Base-by-base conservation (phyloP, 2,329 filamentous ascomycete species). In the Calonectria pseudoreteaudii region DNA sequence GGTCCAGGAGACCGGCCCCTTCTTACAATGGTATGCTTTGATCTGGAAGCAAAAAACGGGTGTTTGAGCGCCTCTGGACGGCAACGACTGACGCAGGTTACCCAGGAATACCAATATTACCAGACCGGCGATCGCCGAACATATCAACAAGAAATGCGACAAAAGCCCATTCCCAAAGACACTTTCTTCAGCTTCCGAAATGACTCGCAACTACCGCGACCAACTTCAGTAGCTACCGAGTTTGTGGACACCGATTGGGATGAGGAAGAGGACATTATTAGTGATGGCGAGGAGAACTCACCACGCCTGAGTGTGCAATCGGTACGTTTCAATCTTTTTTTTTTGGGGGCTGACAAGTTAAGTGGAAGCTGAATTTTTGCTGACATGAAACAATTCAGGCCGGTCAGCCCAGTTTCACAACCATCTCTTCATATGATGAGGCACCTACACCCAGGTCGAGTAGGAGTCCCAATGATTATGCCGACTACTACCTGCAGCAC, bases 401-500 rank as follows among this genome's bases (percentile, higher is more conserved):
- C 75, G 90, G 89, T 79, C 91, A 94, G 80, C 91, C 91, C 73
- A 97, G 95, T 86, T 92, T 96, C 82, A 96, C 95, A 4, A 98
- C 96, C 2, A 88, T 97, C 47, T 98, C 95, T 9, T 96, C 95
- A 1, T 95, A 94, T 80, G 95, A 97, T 81, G 95, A 98, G 82
- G 90, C 93, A 4, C 91, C 91, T 36, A 98, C 96, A 31, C 96
- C 96, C 23, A 90, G 91, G 75, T 93, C 93, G 58, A 90, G 87
- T 79, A 89, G 89, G 77, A 88, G 90, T 76, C 89, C 91, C 74
- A 89, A 88, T 75, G 87, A 88, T 34, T 94, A 91, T 66, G 89
- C 93, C 76, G 89, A 92, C 56, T 86, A 90, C 74, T 89, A 89
- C 23, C 79, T 85, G 50, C 93, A 93, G 83, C 89, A 92, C 74